Percentiles rank a stretch among this genome's conserved stretches.
These are phyloP conservation scores for Diplodia sapinea DNA, from an alignment of 2,329 filamentous ascomycete species.

Conservation along the genomic window DNA sequence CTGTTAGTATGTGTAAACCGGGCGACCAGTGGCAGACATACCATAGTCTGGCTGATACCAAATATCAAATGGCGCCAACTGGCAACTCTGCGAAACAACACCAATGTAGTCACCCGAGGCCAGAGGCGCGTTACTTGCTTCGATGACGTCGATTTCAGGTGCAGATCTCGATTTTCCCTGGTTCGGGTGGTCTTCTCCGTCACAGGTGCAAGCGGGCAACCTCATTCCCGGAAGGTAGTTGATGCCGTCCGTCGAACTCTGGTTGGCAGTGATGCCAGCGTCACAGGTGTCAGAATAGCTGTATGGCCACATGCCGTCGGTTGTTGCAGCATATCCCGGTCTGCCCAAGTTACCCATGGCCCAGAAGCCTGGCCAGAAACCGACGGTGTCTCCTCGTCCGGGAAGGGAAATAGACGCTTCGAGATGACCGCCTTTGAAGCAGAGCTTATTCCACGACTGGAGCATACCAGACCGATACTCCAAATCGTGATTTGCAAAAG, in stretches of 20 bases:
- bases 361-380: conserved; percentile 80
- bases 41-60: conserved; percentile 68
- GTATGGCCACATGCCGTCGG: conserved; percentile 76
- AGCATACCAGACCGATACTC: conserved; percentile 76
- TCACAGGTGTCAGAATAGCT: conserved; percentile 73
- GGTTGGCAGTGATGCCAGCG: conserved; percentile 73
- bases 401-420: conserved; percentile 74
- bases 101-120: conserved; percentile 62
- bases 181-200: conserved; percentile 67
- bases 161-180: conserved; percentile 69
- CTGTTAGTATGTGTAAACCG: conserved; percentile 31
- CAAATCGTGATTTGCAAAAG: conserved; percentile 68
- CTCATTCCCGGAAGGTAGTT: conserved; percentile 73
- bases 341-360: conserved; percentile 75
- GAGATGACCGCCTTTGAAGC: conserved; percentile 72
- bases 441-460: conserved; percentile 75
- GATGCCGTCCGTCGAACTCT: conserved; percentile 70
- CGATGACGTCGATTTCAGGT: conserved; percentile 74
- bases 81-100: conserved; percentile 68
- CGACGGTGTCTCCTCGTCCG: conserved; percentile 68
- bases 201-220: conserved; percentile 71
- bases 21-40: conserved; percentile 34
- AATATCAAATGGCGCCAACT: conserved; percentile 72
- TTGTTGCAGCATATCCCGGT: conserved; percentile 71
- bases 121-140: conserved; percentile 66